Percentiles rank a stretch among this genome's conserved stretches.
phyloP scores from a whole-genome alignment of 257 asterid genomes.

The Echium plantagineum region DNA sequence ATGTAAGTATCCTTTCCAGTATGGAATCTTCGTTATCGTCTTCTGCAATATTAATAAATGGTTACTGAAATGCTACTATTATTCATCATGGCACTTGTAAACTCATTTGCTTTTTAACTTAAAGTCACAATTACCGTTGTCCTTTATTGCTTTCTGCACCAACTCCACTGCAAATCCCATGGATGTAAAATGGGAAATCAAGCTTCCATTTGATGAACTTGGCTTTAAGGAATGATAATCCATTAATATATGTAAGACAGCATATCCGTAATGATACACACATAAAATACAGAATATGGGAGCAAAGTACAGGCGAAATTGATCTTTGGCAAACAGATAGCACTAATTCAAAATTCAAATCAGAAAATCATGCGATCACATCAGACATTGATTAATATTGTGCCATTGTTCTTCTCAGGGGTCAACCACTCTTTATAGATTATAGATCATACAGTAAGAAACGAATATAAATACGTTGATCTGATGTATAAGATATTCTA shows the following conservation, averaged over 20 bases:
- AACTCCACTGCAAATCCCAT: constrained; percentile 33
- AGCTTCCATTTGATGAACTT: constrained; percentile 16
- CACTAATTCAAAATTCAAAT: no score
- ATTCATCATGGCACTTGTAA: constrained; percentile 4
- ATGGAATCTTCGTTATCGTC: constrained; percentile 39
- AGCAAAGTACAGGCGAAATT: background rate
- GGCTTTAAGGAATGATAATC: constrained; percentile 8
- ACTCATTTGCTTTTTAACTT: background rate
- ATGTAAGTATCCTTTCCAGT: constrained; percentile 49
- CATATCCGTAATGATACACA: background rate
- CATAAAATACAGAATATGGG: background rate
- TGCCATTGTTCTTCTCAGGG: no score
- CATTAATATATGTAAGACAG: background rate
- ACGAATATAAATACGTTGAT: background rate
- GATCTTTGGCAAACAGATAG: background rate
- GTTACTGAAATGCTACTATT: background rate
- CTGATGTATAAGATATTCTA: background rate
- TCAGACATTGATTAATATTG: no score
- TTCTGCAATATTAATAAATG: constrained; percentile 25
- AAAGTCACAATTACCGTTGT: constrained; percentile 19
- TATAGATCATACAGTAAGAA: background rate
- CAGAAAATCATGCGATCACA: no score
- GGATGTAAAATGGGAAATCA: constrained; percentile 13
- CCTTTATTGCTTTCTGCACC: constrained; percentile 25
- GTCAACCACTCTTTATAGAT: no score